Percentiles rank a stretch among this genome's conserved stretches.
Evolutionary conservation across 345 rosid species (phyloP).

Genomic region (Gossypium thurberi): DNA sequence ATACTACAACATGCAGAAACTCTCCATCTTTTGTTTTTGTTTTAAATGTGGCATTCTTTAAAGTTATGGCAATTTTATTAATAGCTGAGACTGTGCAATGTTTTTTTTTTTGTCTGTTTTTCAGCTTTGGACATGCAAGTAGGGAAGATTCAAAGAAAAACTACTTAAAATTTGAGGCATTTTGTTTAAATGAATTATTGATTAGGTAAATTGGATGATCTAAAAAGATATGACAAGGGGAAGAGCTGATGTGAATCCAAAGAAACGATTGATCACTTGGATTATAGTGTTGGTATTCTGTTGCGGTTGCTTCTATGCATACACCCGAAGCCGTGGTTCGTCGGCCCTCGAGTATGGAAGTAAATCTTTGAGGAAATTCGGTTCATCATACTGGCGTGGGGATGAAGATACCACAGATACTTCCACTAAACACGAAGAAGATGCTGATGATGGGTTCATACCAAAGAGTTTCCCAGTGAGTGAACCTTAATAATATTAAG

Average conservation of each 20-base stretch:
- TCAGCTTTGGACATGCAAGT: background rate
- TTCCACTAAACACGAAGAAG: constrained; percentile 36
- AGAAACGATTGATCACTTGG: constrained; percentile 65
- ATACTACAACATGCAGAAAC: background rate
- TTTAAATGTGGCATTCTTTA: background rate
- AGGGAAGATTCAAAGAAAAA: background rate
- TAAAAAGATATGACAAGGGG: constrained; percentile 48
- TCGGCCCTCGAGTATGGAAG: constrained; percentile 76
- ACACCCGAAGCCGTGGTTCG: constrained; percentile 51
- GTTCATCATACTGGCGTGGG: constrained; percentile 64
- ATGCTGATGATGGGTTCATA: constrained; percentile 34
- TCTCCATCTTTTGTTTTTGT: background rate
- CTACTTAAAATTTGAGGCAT: background rate
- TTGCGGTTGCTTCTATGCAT: constrained; percentile 62
- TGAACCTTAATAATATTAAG: constrained; percentile 3
- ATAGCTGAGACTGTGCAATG: background rate
- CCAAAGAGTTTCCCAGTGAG: constrained; percentile 89
- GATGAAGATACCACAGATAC: constrained; percentile 61
- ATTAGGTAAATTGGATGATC: background rate
- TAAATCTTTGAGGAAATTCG: constrained; percentile 63
- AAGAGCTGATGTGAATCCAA: constrained; percentile 78
- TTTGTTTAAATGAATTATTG: background rate
- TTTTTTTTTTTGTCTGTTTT: background rate
- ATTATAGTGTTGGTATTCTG: constrained; percentile 44
- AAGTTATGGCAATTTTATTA: too few species aligned